Evolutionary conservation across 345 rosid species (phyloP).

Genomic region (Hirschfeldia incana): DNA sequence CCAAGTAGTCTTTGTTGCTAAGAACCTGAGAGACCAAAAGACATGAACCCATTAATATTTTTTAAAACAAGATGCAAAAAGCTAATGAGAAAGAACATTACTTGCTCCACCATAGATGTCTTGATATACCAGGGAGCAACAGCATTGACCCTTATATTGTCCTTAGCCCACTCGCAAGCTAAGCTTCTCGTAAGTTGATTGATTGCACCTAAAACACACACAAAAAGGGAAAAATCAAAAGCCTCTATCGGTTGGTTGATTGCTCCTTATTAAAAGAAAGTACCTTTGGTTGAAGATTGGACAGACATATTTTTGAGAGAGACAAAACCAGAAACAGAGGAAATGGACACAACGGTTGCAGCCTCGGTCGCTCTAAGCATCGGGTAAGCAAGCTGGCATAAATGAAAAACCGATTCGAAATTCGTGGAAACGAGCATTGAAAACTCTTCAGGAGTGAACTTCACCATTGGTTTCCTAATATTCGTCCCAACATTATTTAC

Average conservation of each 20-base stretch:
- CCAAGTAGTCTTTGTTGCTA: slow-evolving; percentile 33
- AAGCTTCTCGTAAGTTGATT: slow-evolving; percentile 70
- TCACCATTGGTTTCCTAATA: slow-evolving; percentile 65
- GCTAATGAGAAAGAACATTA: slow-evolving; percentile 30
- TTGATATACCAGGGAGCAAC: slow-evolving; percentile 90
- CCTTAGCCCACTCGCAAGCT: slow-evolving; percentile 90
- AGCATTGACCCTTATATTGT: slow-evolving; percentile 74
- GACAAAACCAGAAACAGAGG: slow-evolving; percentile 76
- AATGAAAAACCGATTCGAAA: slow-evolving; percentile 72
- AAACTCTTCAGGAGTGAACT: slow-evolving; percentile 57
- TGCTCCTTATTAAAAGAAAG: slow-evolving; percentile 46
- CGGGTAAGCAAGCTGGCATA: slow-evolving; percentile 74
- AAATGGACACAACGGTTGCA: slow-evolving; percentile 65
- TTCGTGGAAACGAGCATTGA: slow-evolving; percentile 64
- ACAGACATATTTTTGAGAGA: slow-evolving; percentile 73
- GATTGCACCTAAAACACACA: slow-evolving; percentile 54
- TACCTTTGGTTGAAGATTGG: slow-evolving; percentile 80
- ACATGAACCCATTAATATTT: not conserved
- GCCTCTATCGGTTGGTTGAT: slow-evolving; percentile 51
- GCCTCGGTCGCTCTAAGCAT: slow-evolving; percentile 56
- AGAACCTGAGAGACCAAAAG: slow-evolving; percentile 31
- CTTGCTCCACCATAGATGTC: slow-evolving; percentile 81
- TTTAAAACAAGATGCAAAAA: not conserved
- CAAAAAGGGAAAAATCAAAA: not conserved
- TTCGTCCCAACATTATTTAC: slow-evolving; percentile 79